Evolutionary conservation across 2,329 filamentous ascomycete genomes (phyloP), one percentile per base, ranked within the genome.

Genomic region (Nigrograna mackinnonii): DNA sequence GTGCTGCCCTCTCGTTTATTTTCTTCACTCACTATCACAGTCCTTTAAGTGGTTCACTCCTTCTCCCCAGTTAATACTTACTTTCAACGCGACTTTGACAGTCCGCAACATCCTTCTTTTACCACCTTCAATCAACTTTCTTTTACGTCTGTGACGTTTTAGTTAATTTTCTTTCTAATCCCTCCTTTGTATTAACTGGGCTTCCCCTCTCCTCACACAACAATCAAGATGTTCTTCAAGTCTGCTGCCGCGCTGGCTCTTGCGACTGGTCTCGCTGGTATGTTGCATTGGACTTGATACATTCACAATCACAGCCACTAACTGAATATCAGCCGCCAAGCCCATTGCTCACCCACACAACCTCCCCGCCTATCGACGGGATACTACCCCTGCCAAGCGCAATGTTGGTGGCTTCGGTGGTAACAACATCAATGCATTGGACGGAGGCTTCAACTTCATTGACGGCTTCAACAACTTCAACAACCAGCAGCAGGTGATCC

Each of bases 101-200:
- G 62, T 66, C 60, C 52, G 57, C 56, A 33, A 17, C 14, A 28
- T 12, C 16, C 16, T 33, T 40, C 35, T 47, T 26, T 17, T 13
- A 28, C 3, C 12, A 12, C 37, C 35, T 47, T 48, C 41, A 42
- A 50, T 40, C 46, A 44, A 42, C 50, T 43, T 47, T 47, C 47
- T 50, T 55, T 55, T 22, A 50, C 60, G 60, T 64, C 61, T 62
- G 60, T 49, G 61, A 66, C 60, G 55, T 60, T 52, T 44, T 58
- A 54, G 51, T 57, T 47, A 50, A 37, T 38, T 41, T 39, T 50
- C 34, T 21, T 47, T 55, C 49, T 60, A 58, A 60, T 60, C 37
- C 42, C 41, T 45, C 43, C 42, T 44, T 48, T 41, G 44, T 54
- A 49, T 56, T 54, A 52, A 52, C 45, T 52, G 53, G 50, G 50